phyloP scores from a whole-genome alignment of 768 basidiomycete species.

The Tylopilus plumbeoviolaceoides region DNA sequence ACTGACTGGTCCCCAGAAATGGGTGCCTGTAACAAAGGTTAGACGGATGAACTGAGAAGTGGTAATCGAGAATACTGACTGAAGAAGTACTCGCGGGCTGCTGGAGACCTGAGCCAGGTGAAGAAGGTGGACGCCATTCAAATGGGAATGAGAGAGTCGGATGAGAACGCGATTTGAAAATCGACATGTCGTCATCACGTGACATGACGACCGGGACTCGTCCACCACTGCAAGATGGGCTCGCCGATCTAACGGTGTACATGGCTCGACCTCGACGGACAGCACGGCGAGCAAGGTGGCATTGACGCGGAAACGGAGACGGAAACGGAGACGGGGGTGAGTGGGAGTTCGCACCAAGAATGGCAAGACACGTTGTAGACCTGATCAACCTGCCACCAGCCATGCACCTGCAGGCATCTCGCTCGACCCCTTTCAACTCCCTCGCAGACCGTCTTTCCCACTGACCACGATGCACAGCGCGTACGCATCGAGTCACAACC shows the following conservation, averaged over 20 bases:
- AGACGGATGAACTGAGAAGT: conserved; percentile 10
- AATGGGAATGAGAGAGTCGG: neutral
- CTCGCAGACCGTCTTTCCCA: neutral
- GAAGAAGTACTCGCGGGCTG: conserved; percentile 91
- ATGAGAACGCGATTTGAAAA: neutral
- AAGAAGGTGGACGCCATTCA: conserved; percentile 81
- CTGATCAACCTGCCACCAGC: conserved; percentile 10
- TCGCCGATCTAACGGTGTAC: neutral
- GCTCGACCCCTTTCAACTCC: neutral
- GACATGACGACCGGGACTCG: neutral
- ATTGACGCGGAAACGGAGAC: neutral
- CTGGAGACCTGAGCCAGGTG: conserved; percentile 88
- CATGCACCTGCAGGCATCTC: conserved; percentile 22
- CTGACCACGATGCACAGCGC: conserved; percentile 27
- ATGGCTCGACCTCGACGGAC: neutral
- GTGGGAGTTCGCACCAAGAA: conserved; percentile 29
- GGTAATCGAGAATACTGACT: conserved; percentile 50
- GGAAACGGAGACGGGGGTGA: neutral
- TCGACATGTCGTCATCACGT: conserved; percentile 9
- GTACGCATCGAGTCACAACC: conserved; percentile 37
- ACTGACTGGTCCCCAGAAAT: conserved; percentile 97
- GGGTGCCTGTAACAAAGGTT: conserved; percentile 63
- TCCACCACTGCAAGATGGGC: neutral
- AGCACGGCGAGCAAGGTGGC: neutral
- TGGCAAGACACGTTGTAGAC: conserved; percentile 28